Percentiles rank a stretch among this genome's conserved stretches.
Evolutionary conservation across 1,284 basidiomycete genomes (phyloP).

Genomic region (Vanrija humicola): DNA sequence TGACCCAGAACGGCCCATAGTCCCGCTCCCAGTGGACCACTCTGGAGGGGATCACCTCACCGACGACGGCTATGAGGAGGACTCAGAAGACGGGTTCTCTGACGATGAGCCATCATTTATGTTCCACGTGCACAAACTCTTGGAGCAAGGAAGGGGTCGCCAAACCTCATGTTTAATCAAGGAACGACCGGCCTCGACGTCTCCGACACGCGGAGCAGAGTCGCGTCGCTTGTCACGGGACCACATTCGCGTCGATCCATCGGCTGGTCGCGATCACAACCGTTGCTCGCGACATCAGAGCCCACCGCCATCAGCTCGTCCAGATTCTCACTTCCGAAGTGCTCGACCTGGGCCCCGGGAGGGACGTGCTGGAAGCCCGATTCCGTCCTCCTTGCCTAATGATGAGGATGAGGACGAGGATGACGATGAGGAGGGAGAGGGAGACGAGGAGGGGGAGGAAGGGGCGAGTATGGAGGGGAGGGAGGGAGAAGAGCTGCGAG

Average conservation of each 20-base stretch:
- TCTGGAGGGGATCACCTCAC: background rate
- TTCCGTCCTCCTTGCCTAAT: slow-evolving; percentile 34
- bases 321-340: slow-evolving; percentile 14
- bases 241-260: slow-evolving; percentile 33
- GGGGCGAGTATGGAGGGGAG: slow-evolving; percentile 36
- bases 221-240: slow-evolving; percentile 11
- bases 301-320: slow-evolving; percentile 29
- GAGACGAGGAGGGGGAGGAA: no score
- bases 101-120: slow-evolving; percentile 21
- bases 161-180: slow-evolving; percentile 5
- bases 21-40: background rate
- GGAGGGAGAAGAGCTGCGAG: slow-evolving; percentile 3
- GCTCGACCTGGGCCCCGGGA: slow-evolving; percentile 34
- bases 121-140: slow-evolving; percentile 2
- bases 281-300: slow-evolving; percentile 34
- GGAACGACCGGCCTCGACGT: slow-evolving; percentile 8
- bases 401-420: slow-evolving; percentile 58
- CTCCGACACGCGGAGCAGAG: background rate
- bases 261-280: slow-evolving; percentile 9
- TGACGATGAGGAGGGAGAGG: slow-evolving; percentile 41
- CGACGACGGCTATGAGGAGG: slow-evolving; percentile 35
- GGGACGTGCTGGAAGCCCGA: slow-evolving; percentile 36
- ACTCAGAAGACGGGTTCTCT: slow-evolving; percentile 35
- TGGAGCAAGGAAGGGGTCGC: slow-evolving; percentile 23
- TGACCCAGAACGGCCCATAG: background rate